These are phyloP conservation scores for Excoecaria agallocha DNA, from an alignment of 345 rosid genomes.

Conservation along the genomic window DNA sequence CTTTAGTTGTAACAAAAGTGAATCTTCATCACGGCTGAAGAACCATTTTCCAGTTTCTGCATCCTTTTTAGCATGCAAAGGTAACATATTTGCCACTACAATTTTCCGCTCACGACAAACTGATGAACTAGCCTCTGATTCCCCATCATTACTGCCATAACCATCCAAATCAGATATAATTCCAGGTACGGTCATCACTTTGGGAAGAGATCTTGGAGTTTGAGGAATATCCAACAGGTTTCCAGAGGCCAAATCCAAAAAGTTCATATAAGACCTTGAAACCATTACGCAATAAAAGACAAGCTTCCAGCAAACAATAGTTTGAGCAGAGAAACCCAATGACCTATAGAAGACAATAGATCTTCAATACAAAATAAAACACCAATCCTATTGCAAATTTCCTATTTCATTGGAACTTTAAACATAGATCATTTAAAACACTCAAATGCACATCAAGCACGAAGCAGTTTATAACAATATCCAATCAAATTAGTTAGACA, in stretches of 20 bases:
- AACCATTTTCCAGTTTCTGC: constrained; percentile 47
- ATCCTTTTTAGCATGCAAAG: constrained; percentile 28
- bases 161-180: constrained; percentile 62
- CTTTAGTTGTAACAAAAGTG: constrained; percentile 51
- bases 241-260: constrained; percentile 61
- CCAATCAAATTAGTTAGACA: not conserved
- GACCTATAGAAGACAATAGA: constrained; percentile 16
- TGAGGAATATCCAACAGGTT: constrained; percentile 56
- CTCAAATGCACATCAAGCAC: not conserved
- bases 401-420: not conserved
- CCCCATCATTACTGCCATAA: constrained; percentile 41
- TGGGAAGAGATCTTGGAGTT: constrained; percentile 61
- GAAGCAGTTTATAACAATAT: not conserved
- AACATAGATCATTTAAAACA: not conserved
- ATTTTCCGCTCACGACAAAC: constrained; percentile 26
- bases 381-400: not conserved
- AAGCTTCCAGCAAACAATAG: constrained; percentile 15
- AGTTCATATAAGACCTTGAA: constrained; percentile 51
- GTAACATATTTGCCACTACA: constrained; percentile 30
- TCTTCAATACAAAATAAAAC: not conserved
- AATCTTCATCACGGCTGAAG: constrained; percentile 61
- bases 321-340: constrained; percentile 8
- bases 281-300: constrained; percentile 42
- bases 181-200: constrained; percentile 73
- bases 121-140: constrained; percentile 52